Evolutionary conservation across 2,329 filamentous ascomycete genomes (phyloP), one percentile per base, ranked within the genome.

Genomic region (Aspergillus arachidicola): DNA sequence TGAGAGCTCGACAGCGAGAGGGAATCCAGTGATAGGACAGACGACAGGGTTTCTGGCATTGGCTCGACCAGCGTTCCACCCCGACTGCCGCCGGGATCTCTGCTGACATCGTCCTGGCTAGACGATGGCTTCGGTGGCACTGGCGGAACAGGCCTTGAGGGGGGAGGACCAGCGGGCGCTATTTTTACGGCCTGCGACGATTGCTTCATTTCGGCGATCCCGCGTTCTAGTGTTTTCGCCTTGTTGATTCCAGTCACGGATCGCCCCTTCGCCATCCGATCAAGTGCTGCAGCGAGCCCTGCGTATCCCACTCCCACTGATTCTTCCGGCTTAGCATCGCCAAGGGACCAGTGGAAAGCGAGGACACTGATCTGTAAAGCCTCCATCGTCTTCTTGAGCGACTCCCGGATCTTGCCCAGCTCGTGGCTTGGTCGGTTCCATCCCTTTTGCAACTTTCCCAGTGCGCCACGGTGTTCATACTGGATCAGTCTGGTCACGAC

Each of bases 341-440:
- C 87, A 4, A 90, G 79, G 23, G 84, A 86, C 87, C 88, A 91
- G 67, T 89, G 84, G 74, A 91, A 90, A 69, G 90, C 86, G 53
- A 89, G 82, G 0, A 87, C 84, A 70, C 86, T 89, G 81, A 90
- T 87, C 68, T 84, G 85, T 56, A 91, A 76, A 2, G 86, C 83
- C 68, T 90, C 87, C 11, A 85, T 83, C 14, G 85, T 88, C 72
- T 83, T 86, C 11, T 78, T 80, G 10, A 91, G 79, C 12, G 85
- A 86, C 3, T 79, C 75, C 48, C 83, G 83, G 34, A 71, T 69
- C 48, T 64, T 69, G 23, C 62, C 58, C 28, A 71, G 57, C 30
- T 71, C 69, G 30, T 71, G 57, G 28, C 59, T 56, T 11, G 69
- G 69, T 4, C 69, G 69, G 57, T 87, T 84, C 78, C 87, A 89